Evolutionary conservation across 2,329 filamentous ascomycete genomes (phyloP), one percentile per base, ranked within the genome.

Genomic region (Exophiala aquamarina): DNA sequence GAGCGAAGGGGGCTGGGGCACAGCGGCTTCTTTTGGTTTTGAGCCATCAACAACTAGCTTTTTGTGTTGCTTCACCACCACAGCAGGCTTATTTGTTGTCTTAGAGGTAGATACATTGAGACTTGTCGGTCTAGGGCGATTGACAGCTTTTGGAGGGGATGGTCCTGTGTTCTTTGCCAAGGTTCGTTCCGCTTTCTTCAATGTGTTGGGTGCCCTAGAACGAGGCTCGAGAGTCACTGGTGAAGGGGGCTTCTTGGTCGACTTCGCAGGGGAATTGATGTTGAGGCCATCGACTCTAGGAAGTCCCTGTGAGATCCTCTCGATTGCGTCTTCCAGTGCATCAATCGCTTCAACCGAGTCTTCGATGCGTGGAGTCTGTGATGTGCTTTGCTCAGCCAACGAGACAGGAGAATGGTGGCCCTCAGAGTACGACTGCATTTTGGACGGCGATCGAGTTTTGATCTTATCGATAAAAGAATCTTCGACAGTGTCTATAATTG

Each of bases 301-400:
- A 18, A 74, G 61, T 2, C 62, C 62, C 39, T 68, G 61, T 52
- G 68, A 60, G 54, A 77, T 63, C 32, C 72, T 67, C 44, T 78
- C 74, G 2, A 78, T 66, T 6, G 71, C 74, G 44, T 79, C 74
- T 47, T 78, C 74, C 6, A 77, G 65, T 2, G 68, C 70, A 54
- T 79, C 76, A 28, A 77, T 65, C 3, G 73, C 76, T 44, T 72
- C 69, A 21, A 78, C 71, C 2, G 74, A 72, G 48, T 75, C 69
- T 52, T 75, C 70, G 20, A 64, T 62, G 19, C 59, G 53, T 37
- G 57, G 54, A 21, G 54, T 54, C 29, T 54, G 55, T 13, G 52
- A 46, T 17, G 36, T 52, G 20, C 54, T 57, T 8, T 51, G 42
- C 10, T 59, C 50, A 26, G 50, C 37, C 31, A 57, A 58, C 2